Base-by-base conservation (phyloP, 2,329 filamentous ascomycete species). In the Penicillium janthinellum region DNA sequence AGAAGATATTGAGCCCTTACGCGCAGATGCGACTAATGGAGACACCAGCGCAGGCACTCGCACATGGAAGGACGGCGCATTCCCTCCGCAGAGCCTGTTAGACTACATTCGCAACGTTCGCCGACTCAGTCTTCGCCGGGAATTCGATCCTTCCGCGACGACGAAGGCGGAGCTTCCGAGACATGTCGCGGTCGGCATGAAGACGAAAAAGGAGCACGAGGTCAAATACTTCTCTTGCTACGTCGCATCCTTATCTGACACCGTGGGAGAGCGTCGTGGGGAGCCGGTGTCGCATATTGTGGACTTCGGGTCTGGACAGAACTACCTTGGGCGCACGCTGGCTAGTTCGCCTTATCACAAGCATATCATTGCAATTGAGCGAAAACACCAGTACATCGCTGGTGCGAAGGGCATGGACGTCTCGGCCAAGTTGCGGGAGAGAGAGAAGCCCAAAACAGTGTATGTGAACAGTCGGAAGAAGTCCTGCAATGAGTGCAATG, bases 281-380 rank as follows among this genome's bases (percentile, higher is more conserved):
- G 69, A 75, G 28, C 67, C 70, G 6, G 88, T 97, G 61, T 91
- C 92, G 0, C 93, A 98, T 78, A 87, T 96, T 59, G 89, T 98
- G 51, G 95, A 99, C 77, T 96, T 98, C 75, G 95, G 95, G 31
- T 96, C 92, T 55, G 95, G 95, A 0, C 94, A 98, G 75, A 98
- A 97, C 72, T 99, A 99, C 71, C 86, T 99, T 3, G 94, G 95
- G 0, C 85, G 95, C 48, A 90, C 91, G 1, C 81, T 99, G 59
- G 94, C 94, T 14, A 92, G 89, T 62, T 83, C 88, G 56, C 92
- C 93, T 0, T 96, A 96, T 78, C 91, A 93, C 70, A 88, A 88
- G 69, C 87, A 92, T 65, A 90, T 98, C 45, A 87, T 98, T 56
- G 95, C 94, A 1, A 92, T 99, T 37, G 95, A 99, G 77, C 90